phyloP scores from a whole-genome alignment of 2,329 filamentous ascomycete genomes.

The Claviceps spartinae region DNA sequence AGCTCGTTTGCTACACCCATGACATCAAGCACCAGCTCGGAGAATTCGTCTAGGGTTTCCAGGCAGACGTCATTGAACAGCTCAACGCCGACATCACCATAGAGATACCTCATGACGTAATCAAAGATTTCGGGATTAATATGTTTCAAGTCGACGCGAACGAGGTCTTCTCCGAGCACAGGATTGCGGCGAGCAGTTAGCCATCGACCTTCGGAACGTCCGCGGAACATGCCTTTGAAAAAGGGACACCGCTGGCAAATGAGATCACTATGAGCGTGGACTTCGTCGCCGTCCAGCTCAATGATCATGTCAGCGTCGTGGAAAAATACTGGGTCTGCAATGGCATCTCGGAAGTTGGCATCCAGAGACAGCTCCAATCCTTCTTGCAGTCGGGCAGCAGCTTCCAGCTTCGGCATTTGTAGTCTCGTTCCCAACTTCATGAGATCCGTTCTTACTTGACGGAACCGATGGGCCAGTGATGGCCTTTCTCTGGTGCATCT shows the following conservation, averaged over 20 bases:
- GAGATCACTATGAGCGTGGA: constrained; percentile 63
- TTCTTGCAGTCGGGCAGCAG: constrained; percentile 62
- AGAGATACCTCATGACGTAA: constrained; percentile 69
- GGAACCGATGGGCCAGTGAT: constrained; percentile 56
- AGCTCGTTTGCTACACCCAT: constrained; percentile 84
- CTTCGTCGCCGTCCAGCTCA: constrained; percentile 60
- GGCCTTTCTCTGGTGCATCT: constrained; percentile 57
- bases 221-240: constrained; percentile 79
- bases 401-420: constrained; percentile 58
- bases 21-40: constrained; percentile 82
- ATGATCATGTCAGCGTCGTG: constrained; percentile 67
- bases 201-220: constrained; percentile 79
- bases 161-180: constrained; percentile 21
- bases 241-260: constrained; percentile 80
- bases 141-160: constrained; percentile 73
- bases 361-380: constrained; percentile 50
- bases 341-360: constrained; percentile 55
- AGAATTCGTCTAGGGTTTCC: constrained; percentile 64
- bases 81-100: constrained; percentile 67
- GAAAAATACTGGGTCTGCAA: constrained; percentile 57
- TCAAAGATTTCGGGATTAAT: constrained; percentile 60
- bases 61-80: constrained; percentile 68
- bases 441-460: constrained; percentile 70
- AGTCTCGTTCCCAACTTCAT: constrained; percentile 70
- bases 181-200: constrained; percentile 52